Base-by-base conservation (phyloP, 1,139 yeast genomes). In the Debaryomyces psychrophilus region DNA sequence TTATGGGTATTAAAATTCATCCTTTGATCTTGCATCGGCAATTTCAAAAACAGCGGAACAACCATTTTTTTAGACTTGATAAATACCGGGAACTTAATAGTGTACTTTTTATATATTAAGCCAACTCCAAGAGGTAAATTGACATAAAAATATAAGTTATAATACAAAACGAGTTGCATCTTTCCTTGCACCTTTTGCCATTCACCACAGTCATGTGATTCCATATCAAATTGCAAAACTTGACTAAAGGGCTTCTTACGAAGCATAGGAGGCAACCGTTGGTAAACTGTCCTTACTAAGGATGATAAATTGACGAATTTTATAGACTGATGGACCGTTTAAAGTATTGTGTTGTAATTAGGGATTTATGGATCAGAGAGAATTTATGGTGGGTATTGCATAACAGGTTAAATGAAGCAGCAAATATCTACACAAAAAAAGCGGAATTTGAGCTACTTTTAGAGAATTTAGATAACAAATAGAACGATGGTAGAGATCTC, bases 1-100 rank as follows among this genome's bases (percentile, higher is more conserved):
- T 55, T 56, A 14, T 57, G 47, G 15, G 47, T 47, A 34, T 50
- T 41, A 41, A 58, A 58, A 18, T 55, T 52, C 3, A 46, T 47
- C 20, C 53, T 53, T 44, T 51, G 57, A 15, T 34, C 47, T 17
- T 42, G 17, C 6, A 31, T 11, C 17, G 37, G 26, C 22, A 27
- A 26, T 12, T 33, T 31, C 20, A 37, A 37, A 36, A 44, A 36
- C 28, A 31, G 36, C 15, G 43, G 43, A n/a, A 23, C 12, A 14
- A 7, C 20, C 41, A 44, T 44, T 28, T 33, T 38, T 5, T 42
- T 31, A 26, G 14, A 8, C 12, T 31, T 33, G n/a, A 28, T 8
- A 3, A 40, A 40, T 31, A 11, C 15, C 15, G 43, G 31, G 12
- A 40, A 28, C 37, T 31, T 40, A 31, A 27, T 38, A 20, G 26